Conservation (phyloP, 192 early-diverging fungal genomes). For the Coemansia sp. region DNA sequence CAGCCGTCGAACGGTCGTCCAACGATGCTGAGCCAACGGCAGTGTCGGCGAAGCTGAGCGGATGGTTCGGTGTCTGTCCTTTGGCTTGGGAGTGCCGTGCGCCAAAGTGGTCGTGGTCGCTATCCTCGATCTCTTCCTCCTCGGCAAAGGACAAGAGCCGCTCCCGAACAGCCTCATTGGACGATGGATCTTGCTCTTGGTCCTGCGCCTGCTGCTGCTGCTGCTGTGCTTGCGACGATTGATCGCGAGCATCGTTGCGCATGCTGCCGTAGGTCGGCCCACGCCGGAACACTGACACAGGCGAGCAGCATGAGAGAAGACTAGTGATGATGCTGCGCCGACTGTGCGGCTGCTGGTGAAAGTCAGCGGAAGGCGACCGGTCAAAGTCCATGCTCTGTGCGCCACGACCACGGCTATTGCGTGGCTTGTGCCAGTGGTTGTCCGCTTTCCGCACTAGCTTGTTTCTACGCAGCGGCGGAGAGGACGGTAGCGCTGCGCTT, state of each 20-base stretch:
- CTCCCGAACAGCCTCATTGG: not conserved
- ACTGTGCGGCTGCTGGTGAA: slow-evolving; percentile 19
- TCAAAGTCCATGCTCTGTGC: slow-evolving; percentile 54
- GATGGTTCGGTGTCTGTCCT: slow-evolving; percentile 13
- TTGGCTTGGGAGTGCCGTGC: slow-evolving; percentile 9
- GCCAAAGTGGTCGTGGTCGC: slow-evolving; percentile 4
- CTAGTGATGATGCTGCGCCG: slow-evolving; percentile 34
- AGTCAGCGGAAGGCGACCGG: slow-evolving; percentile 28
- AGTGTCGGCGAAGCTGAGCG: slow-evolving; percentile 36
- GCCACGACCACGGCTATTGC: slow-evolving; percentile 26
- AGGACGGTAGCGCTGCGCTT: slow-evolving; percentile 8
- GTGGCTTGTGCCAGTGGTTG: slow-evolving; percentile 48
- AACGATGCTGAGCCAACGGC: slow-evolving; percentile 44
- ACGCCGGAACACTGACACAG: slow-evolving; percentile 48
- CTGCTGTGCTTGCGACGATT: slow-evolving; percentile 7
- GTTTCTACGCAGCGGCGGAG: slow-evolving; percentile 30
- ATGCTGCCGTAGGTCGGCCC: slow-evolving; percentile 46
- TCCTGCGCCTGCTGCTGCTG: slow-evolving; percentile 6
- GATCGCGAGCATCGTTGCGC: slow-evolving; percentile 35
- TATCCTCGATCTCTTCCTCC: slow-evolving; percentile 10
- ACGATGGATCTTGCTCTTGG: slow-evolving; percentile 1
- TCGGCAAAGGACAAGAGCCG: slow-evolving; percentile 5
- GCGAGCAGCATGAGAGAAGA: slow-evolving; percentile 52
- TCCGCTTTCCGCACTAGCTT: slow-evolving; percentile 52
- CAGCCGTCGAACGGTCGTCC: slow-evolving; percentile 25